phyloP scores from a whole-genome alignment of 805 yeast genomes.

The Priceomyces medius region DNA sequence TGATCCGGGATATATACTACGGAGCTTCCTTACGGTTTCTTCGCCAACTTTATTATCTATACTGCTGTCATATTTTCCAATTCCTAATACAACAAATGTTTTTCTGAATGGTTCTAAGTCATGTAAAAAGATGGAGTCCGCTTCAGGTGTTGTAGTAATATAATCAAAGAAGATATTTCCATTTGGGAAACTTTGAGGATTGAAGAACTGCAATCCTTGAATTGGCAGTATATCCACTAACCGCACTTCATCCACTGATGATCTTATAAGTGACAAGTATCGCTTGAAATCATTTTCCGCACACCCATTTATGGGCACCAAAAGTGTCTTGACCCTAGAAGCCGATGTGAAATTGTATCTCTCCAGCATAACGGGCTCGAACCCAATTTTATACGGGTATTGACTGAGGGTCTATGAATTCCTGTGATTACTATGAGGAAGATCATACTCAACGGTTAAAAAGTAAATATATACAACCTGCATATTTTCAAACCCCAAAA shows the following conservation, averaged over 20 bases:
- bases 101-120: constrained; percentile 91
- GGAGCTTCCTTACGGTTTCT: constrained; percentile 29
- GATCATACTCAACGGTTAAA: background rate
- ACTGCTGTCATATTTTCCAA: constrained; percentile 28
- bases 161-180: constrained; percentile 70
- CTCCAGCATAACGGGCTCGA: constrained; percentile 22
- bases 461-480: background rate
- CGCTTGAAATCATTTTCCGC: constrained; percentile 38
- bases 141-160: constrained; percentile 44
- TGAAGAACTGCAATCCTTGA: constrained; percentile 49
- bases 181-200: constrained; percentile 81
- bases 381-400: background rate
- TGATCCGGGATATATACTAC: constrained; percentile 48
- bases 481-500: background rate
- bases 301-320: constrained; percentile 65
- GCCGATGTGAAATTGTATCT: constrained; percentile 57
- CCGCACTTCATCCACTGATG: constrained; percentile 57
- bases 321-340: constrained; percentile 60
- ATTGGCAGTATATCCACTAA: constrained; percentile 74
- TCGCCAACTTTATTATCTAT: constrained; percentile 7
- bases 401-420: background rate
- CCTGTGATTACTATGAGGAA: background rate
- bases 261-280: constrained; percentile 44
- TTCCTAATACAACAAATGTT: constrained; percentile 58
- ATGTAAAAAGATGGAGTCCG: constrained; percentile 64